phyloP scores from a whole-genome alignment of 441 rosid species.

The Viola pubescens region DNA sequence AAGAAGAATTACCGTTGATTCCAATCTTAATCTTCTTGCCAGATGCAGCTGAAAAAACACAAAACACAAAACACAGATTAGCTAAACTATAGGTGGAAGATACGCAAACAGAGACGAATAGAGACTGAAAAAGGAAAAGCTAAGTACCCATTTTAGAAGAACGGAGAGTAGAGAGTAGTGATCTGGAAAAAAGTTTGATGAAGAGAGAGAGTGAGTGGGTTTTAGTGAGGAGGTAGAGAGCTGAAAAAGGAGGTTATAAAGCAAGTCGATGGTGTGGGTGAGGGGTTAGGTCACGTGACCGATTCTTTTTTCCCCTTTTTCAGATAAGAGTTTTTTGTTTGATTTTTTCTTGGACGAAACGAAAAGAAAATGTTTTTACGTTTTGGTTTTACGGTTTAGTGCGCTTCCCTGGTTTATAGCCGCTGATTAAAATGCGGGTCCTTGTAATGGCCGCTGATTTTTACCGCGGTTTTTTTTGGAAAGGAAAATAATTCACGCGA shows the following conservation, averaged over 20 bases:
- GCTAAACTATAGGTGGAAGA: not conserved
- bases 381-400: not conserved
- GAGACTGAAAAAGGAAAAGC: not conserved
- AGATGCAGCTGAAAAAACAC: constrained; percentile 20
- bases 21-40: constrained; percentile 62
- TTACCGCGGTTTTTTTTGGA: not conserved
- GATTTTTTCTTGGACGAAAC: constrained; percentile 11
- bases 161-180: not conserved
- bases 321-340: not conserved
- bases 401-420: not conserved
- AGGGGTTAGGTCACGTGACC: constrained; percentile 11
- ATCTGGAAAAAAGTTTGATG: not conserved
- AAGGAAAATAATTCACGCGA: not conserved
- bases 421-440: constrained; percentile 9
- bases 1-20: constrained; percentile 41
- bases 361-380: constrained; percentile 2
- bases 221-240: not conserved
- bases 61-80: not conserved
- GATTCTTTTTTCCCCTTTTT: no score
- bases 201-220: not conserved
- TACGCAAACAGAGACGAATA: not conserved
- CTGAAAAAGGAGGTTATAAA: constrained; percentile 1
- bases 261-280: not conserved
- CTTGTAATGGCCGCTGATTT: constrained; percentile 21
- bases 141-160: constrained; percentile 22